phyloP scores from a whole-genome alignment of 257 asterid species.

The Fraxinus cuspidata region DNA sequence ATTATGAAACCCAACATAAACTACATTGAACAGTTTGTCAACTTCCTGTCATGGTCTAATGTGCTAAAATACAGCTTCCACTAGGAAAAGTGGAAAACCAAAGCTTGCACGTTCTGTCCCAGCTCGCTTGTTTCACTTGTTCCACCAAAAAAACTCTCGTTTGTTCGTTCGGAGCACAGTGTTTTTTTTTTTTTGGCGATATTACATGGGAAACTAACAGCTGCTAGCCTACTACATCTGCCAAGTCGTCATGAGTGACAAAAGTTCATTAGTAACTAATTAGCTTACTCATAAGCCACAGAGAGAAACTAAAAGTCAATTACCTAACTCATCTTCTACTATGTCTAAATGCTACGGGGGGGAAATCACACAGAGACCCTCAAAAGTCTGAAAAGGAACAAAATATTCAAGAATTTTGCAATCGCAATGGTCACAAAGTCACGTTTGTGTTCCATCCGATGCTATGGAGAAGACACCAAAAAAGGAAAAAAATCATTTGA shows the following conservation, averaged over 20 bases:
- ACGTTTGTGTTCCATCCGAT: background rate
- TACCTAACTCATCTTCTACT: background rate
- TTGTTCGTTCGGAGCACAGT: background rate
- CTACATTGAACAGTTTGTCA: background rate
- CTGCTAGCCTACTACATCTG: background rate
- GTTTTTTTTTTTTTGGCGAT: background rate
- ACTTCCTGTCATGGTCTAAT: background rate
- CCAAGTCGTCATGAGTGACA: background rate
- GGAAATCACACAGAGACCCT: background rate
- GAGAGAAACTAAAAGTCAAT: background rate
- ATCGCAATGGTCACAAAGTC: background rate
- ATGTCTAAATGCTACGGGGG: background rate
- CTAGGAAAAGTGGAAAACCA: background rate
- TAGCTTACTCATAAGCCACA: background rate
- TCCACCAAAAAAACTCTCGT: background rate
- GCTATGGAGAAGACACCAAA: conserved; percentile 6
- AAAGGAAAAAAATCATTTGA: background rate
- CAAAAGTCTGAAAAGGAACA: background rate
- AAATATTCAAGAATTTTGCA: background rate
- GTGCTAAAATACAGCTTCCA: background rate
- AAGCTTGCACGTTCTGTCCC: background rate
- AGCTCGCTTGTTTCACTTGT: background rate
- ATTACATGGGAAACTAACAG: background rate
- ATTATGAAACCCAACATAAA: background rate
- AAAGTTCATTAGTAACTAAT: background rate